phyloP scores from a whole-genome alignment of 2,329 filamentous ascomycete species.

The Basipetospora chlamydospora region DNA sequence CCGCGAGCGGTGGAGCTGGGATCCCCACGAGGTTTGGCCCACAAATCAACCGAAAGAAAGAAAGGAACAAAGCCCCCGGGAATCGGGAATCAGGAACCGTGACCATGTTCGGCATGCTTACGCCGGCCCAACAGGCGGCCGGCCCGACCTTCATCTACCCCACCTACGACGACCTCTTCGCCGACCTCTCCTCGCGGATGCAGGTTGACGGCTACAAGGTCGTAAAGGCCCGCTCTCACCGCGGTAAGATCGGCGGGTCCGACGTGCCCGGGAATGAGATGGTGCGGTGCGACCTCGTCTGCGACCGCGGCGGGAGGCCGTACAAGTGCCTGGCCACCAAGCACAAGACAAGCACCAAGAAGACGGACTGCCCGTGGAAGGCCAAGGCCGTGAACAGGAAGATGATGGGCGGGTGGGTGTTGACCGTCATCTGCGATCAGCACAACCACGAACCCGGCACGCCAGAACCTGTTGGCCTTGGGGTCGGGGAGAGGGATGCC shows the following conservation, averaged over 20 bases:
- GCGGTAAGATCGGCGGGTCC: constrained; percentile 23
- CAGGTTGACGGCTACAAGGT: constrained; percentile 30
- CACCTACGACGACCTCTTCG: constrained; percentile 27
- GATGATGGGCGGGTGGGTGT: constrained; percentile 27
- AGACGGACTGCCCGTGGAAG: constrained; percentile 30
- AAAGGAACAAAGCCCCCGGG: no score
- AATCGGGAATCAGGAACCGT: neutral
- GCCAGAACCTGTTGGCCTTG: constrained; percentile 24
- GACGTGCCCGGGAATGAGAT: constrained; percentile 27
- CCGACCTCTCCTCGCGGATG: constrained; percentile 24
- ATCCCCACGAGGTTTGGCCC: no score
- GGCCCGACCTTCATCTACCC: constrained; percentile 17
- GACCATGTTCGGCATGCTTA: constrained; percentile 29
- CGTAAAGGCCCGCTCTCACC: constrained; percentile 28
- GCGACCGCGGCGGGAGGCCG: constrained; percentile 27
- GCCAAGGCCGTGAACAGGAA: constrained; percentile 29
- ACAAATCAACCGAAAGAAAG: no score
- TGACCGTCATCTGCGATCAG: constrained; percentile 27
- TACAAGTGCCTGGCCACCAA: constrained; percentile 29
- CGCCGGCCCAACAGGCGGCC: constrained; percentile 22
- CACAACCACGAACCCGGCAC: constrained; percentile 30
- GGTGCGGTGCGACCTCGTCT: constrained; percentile 29
- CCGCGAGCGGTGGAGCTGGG: no score
- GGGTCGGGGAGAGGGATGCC: constrained; percentile 19
- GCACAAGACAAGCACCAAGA: constrained; percentile 30